Percentiles rank a stretch among this genome's conserved stretches.
phyloP scores from a whole-genome alignment of 169 alveolate species.

The Cryptosporidium sp. region DNA sequence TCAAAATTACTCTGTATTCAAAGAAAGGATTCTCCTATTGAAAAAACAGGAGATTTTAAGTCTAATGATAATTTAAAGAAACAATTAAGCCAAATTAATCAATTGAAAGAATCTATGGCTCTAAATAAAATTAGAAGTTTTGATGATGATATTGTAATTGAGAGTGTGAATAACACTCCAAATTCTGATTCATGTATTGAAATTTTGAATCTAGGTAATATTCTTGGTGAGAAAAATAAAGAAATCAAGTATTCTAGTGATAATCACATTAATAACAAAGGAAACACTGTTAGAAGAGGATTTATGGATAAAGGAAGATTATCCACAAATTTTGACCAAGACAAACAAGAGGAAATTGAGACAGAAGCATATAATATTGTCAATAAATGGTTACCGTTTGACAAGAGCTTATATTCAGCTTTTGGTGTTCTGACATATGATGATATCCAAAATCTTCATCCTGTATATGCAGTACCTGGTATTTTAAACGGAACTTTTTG shows the following conservation, averaged over 20 bases:
- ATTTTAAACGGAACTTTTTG: slow-evolving; percentile 26
- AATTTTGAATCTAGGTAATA: slow-evolving; percentile 20
- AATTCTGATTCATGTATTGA: slow-evolving; percentile 63
- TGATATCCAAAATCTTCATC: slow-evolving; percentile 38
- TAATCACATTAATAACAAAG: background rate
- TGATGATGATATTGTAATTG: slow-evolving; percentile 29
- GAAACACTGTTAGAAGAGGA: slow-evolving; percentile 43
- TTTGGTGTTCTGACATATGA: slow-evolving; percentile 44
- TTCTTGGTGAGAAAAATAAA: slow-evolving; percentile 6
- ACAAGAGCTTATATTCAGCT: slow-evolving; percentile 9
- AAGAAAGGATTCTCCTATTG: slow-evolving; percentile 41
- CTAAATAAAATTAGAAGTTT: background rate
- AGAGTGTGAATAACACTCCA: slow-evolving; percentile 45
- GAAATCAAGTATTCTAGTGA: background rate
- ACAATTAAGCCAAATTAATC: background rate
- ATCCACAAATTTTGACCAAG: background rate
- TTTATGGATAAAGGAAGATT: background rate
- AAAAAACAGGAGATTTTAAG: slow-evolving; percentile 11
- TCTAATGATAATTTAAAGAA: background rate
- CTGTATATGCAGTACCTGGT: slow-evolving; percentile 70
- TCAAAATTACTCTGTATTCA: slow-evolving; percentile 50
- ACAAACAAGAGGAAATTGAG: background rate
- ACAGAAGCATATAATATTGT: background rate
- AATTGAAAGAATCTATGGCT: slow-evolving; percentile 5
- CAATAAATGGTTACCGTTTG: slow-evolving; percentile 63